phyloP scores from a whole-genome alignment of 169 alveolate genomes.

The Plasmodium falciparum region DNA sequence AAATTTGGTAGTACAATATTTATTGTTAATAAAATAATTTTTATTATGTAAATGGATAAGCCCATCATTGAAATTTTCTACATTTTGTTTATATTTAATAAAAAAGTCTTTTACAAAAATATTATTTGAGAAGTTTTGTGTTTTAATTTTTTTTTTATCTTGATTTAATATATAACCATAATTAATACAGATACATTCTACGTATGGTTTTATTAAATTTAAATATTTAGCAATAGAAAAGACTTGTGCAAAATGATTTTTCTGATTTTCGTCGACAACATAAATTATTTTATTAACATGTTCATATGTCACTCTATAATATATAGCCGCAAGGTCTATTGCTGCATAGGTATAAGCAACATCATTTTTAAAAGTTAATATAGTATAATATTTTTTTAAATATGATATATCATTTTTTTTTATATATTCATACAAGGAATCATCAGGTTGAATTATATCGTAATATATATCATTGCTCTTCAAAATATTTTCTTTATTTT shows the following conservation, averaged over 20 bases:
- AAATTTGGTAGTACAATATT: neutral
- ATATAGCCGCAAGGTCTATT: constrained; percentile 82
- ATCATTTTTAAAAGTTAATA: constrained; percentile 76
- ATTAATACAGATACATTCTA: constrained; percentile 47
- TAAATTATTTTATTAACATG: constrained; percentile 81
- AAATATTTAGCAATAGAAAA: constrained; percentile 38
- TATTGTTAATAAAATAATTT: neutral
- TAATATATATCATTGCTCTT: constrained; percentile 30
- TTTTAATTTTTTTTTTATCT: constrained; percentile 56
- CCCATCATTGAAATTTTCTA: neutral
- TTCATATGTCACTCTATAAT: constrained; percentile 77
- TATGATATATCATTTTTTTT: constrained; percentile 16
- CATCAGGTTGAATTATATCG: constrained; percentile 17
- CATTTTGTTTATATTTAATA: neutral
- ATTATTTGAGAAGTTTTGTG: constrained; percentile 43
- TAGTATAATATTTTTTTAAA: constrained; percentile 31
- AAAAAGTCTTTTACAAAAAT: constrained; percentile 34
- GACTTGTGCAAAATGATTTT: constrained; percentile 80
- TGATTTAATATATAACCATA: constrained; percentile 67
- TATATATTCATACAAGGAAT: neutral
- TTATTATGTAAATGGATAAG: neutral
- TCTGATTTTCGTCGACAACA: constrained; percentile 82
- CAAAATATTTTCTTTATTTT: neutral
- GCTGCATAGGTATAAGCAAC: constrained; percentile 84
- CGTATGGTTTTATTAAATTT: constrained; percentile 3